Conservation (phyloP, 768 basidiomycete genomes). For the Cystobasidium ongulense region DNA sequence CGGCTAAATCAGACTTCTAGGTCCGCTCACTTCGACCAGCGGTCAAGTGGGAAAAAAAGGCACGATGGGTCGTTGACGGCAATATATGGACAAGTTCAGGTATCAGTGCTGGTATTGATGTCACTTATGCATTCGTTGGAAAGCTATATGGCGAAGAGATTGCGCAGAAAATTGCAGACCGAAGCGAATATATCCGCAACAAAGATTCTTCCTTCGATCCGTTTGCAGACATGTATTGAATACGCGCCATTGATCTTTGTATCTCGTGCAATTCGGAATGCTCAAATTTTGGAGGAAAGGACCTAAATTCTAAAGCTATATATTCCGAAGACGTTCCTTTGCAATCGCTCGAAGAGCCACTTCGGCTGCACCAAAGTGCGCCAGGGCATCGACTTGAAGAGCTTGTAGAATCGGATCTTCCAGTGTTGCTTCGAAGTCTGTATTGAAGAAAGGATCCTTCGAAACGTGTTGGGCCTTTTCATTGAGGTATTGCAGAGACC, state of each 20-base stretch:
- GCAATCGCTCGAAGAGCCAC: slow-evolving; percentile 19
- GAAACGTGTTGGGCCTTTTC: neutral
- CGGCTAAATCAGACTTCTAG: neutral
- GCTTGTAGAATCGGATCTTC: slow-evolving; percentile 17
- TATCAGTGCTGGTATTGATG: slow-evolving; percentile 35
- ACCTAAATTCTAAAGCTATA: neutral
- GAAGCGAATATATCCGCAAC: slow-evolving; percentile 21
- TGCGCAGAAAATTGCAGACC: slow-evolving; percentile 14
- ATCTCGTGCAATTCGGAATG: neutral
- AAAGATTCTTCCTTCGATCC: slow-evolving; percentile 30
- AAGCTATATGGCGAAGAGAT: slow-evolving; percentile 24
- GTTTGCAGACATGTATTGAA: slow-evolving; percentile 28
- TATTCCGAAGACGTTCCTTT: neutral
- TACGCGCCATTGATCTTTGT: neutral
- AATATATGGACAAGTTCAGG: slow-evolving; percentile 34
- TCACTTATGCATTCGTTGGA: slow-evolving; percentile 23
- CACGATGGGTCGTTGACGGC: slow-evolving; percentile 35
- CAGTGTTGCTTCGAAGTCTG: slow-evolving; percentile 29
- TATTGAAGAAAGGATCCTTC: slow-evolving; percentile 24
- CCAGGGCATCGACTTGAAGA: slow-evolving; percentile 1
- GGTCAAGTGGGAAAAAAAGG: slow-evolving; percentile 32
- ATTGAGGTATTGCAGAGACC: slow-evolving; percentile 30
- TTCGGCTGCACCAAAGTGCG: slow-evolving; percentile 25
- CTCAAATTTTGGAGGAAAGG: no score
- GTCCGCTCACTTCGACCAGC: neutral